Conservation (phyloP, 2,329 filamentous ascomycete species). For the Fusarium anthophilum region DNA sequence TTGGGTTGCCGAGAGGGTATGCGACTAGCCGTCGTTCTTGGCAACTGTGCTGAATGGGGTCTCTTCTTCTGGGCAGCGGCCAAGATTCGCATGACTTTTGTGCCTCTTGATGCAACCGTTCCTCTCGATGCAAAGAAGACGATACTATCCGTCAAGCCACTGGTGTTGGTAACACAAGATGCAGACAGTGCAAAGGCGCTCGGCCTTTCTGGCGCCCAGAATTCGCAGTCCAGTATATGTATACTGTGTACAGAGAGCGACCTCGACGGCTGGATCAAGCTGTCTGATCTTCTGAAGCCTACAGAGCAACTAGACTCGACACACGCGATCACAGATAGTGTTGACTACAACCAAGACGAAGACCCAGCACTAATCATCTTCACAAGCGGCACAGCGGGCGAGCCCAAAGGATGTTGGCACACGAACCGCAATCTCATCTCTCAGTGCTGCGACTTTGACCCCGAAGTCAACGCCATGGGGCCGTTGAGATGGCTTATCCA, state of each 20-base stretch:
- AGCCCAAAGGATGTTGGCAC: slow-evolving; percentile 57
- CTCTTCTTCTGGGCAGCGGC: slow-evolving; percentile 51
- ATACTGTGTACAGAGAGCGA: slow-evolving; percentile 39
- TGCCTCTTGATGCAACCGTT: slow-evolving; percentile 47
- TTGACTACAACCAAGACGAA: background rate
- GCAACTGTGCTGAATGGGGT: slow-evolving; percentile 52
- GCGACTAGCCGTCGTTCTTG: slow-evolving; percentile 45
- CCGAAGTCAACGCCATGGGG: slow-evolving; percentile 42
- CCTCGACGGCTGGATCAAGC: slow-evolving; percentile 33
- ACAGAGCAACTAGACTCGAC: background rate
- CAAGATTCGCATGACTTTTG: slow-evolving; percentile 48
- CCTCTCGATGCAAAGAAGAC: slow-evolving; percentile 37
- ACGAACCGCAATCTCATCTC: slow-evolving; percentile 53
- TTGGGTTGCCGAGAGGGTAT: slow-evolving; percentile 43
- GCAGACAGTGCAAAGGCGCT: slow-evolving; percentile 33
- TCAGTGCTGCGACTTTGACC: slow-evolving; percentile 49
- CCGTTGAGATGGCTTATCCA: slow-evolving; percentile 51
- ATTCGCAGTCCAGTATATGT: slow-evolving; percentile 1
- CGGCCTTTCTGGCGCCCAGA: slow-evolving; percentile 3
- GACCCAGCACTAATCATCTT: slow-evolving; percentile 55
- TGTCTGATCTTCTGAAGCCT: slow-evolving; percentile 17
- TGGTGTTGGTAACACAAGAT: slow-evolving; percentile 48
- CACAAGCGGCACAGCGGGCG: slow-evolving; percentile 60
- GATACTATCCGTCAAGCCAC: slow-evolving; percentile 39
- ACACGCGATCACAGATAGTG: background rate